Percentiles rank a stretch among this genome's conserved stretches.
phyloP scores from a whole-genome alignment of 129 eudicot genomes.

The Deinandra increscens region DNA sequence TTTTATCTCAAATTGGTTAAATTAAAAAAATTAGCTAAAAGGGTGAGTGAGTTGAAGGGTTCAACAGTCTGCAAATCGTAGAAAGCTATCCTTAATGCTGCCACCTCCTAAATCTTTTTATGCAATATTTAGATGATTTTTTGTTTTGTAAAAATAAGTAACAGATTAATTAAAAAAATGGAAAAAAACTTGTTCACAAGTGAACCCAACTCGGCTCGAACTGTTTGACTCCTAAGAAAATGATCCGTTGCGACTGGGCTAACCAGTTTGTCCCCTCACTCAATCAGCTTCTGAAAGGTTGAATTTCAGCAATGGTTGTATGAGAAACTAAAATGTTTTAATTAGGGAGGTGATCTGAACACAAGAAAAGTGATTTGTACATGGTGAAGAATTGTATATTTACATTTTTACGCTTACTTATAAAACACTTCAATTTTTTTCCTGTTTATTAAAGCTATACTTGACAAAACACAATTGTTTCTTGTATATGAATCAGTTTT shows the following conservation, averaged over 20 bases:
- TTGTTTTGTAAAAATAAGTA: neutral
- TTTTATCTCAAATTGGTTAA: neutral
- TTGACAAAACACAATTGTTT: neutral
- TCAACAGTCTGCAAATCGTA: neutral
- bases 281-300: neutral
- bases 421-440: neutral
- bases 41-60: neutral
- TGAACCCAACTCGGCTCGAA: neutral
- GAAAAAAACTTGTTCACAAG: neutral
- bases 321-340: neutral
- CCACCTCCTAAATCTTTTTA: neutral
- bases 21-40: neutral
- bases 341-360: neutral
- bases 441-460: neutral
- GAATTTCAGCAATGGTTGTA: constrained; percentile 2
- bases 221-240: neutral
- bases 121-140: neutral
- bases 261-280: neutral
- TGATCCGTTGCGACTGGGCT: neutral
- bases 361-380: neutral
- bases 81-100: neutral
- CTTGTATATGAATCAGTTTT: neutral
- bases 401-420: neutral
- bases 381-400: neutral
- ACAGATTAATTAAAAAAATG: neutral